Base-by-base conservation (phyloP, 352 stramenopile genomes). In the Phytopythium sindhum region DNA sequence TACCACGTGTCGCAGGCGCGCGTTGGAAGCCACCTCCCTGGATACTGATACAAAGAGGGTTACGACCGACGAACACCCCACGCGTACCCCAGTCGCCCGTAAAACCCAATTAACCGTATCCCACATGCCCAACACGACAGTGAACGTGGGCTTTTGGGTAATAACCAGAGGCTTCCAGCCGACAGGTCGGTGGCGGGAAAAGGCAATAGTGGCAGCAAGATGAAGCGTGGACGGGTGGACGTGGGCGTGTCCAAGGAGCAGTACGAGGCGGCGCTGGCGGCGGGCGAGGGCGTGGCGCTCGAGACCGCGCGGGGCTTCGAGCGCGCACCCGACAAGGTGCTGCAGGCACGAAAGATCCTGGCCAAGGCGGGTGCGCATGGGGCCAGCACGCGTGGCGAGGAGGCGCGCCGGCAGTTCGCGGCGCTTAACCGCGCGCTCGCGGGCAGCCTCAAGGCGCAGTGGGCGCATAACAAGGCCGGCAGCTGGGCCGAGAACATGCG, bases 401-500 rank as follows among this genome's bases (percentile, higher is more conserved):
- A 87, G 61, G 67, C 73, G 57, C 66, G 74, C 50, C 78, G 80
- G 11, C 85, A 95, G 55, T 63, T 90, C 11, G 65, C 70, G 19
- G 81, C 83, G 24, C 68, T 94, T 0, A 96, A 96, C 67, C 74
- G 86, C 61, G 83, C 77, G 52, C 91, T 95, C 44, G 70, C 72
- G 35, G 53, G 64, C 29, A 89, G 71, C 44, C 59, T 96, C 28
- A 73, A 88, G 74, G 66, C 72, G 17, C 85, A 94, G 63, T 85
- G 72, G 75, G 52, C 65, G 45, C 73, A 89, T 57, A 94, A 95
- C 72, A 74, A 72, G 57, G 61, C 56, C 19, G 81, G 72, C 45
- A 83, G 76, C 64, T 96, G 88, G 88, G 64, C 67, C 52, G 78
- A 90, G 44, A 92, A 89, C 64, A 89, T 91, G 80, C 70, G 74